Percentiles rank a stretch among this genome's conserved stretches.
These are phyloP conservation scores for Yamadazyma mexicana DNA, from an alignment of 1,139 yeast species.

Conservation along the genomic window DNA sequence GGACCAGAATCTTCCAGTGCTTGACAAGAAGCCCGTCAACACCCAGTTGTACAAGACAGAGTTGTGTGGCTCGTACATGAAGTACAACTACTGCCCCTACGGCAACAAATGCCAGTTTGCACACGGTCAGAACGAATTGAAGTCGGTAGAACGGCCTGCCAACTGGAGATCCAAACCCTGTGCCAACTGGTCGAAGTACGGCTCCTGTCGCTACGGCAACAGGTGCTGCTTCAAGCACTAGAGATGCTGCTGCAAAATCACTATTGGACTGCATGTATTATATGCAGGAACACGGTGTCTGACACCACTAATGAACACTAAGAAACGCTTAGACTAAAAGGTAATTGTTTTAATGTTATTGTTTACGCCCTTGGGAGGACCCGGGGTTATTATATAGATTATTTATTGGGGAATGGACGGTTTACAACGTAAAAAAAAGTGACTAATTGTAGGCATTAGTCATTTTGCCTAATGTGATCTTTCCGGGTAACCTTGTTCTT, in stretches of 20 bases:
- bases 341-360: neutral
- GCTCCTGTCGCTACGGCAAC: slow-evolving; percentile 84
- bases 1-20: neutral
- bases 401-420: slow-evolving; percentile 10
- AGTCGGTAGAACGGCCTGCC: slow-evolving; percentile 69
- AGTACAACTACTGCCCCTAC: slow-evolving; percentile 77
- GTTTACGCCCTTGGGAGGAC: neutral
- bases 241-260: no score
- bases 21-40: slow-evolving; percentile 40
- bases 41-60: slow-evolving; percentile 87
- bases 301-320: no score
- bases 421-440: no score
- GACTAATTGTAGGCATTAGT: no score
- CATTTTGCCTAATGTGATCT: slow-evolving; percentile 1
- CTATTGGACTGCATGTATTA: no score
- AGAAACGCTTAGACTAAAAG: neutral
- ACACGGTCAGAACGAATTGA: slow-evolving; percentile 79
- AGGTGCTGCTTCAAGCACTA: slow-evolving; percentile 87
- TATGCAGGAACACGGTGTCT: no score
- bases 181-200: slow-evolving; percentile 81
- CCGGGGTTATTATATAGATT: slow-evolving; percentile 7
- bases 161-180: slow-evolving; percentile 94
- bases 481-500: neutral
- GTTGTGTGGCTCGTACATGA: slow-evolving; percentile 76
- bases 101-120: slow-evolving; percentile 94